Base-by-base conservation (phyloP, 805 yeast genomes). In the Candida gorgasii region DNA sequence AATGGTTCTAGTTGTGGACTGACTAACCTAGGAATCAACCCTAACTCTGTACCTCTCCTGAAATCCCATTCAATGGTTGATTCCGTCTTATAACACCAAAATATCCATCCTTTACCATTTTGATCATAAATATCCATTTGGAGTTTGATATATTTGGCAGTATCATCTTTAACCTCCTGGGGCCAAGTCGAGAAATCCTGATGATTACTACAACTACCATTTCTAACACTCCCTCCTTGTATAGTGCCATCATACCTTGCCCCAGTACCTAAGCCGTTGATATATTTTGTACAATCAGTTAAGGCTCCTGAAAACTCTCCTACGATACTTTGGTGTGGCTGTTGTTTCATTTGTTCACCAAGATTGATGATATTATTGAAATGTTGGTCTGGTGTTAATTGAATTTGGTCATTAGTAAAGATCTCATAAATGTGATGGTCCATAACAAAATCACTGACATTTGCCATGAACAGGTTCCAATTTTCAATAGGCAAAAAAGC, bases 261-360 rank as follows among this genome's bases (percentile, higher is more conserved):
- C 13, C 86, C 86, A 18, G 76, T 62, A 2, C 82, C 82, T 11
- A 79, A 78, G 44, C 88, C 88, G 52, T 82, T 83, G 40, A 83
- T 60, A 84, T 85, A 81, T 32, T 61, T 65, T 6, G 86, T 78
- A 60, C 88, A 83, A 56, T 83, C 89, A 1, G 86, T 82, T 35
- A 83, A 65, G 8, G 84, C 88, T n/a, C 80, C 87, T 11, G 82
- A 73, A 79, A 82, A 83, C 58, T 83, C 89, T 2, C 89, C 89
- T 36, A 79, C 75, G 5, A 83, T 65, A 7, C 78, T 73, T 27
- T 76, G 75, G 33, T 70, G 73, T 34, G 62, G 61, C 35, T 69
- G 65, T 31, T 61, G 19, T 40, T 49, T 8, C 62, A 73, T 52
- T 50, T 64, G 42, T 49, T 61, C 36, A n/a, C 65, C 52, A 24